Conservation (phyloP, 1,139 yeast species). For the Suhomyces bribrorum region DNA sequence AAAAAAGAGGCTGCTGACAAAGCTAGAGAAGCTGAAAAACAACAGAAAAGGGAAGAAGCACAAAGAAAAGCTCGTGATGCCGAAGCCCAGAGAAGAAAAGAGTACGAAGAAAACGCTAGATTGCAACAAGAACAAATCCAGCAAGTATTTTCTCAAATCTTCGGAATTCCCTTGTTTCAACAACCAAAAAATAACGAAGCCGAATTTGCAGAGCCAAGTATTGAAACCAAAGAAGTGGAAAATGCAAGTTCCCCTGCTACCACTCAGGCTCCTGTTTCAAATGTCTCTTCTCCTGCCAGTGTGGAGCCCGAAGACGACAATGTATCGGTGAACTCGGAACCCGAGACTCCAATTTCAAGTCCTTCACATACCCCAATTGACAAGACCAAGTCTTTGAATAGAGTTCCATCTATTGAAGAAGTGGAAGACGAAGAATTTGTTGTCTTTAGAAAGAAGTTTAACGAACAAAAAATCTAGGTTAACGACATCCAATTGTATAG, state of each 20-base stretch:
- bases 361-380: slow-evolving; percentile 14
- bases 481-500: neutral
- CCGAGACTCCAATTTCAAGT: slow-evolving; percentile 18
- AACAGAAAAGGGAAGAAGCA: slow-evolving; percentile 8
- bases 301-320: slow-evolving; percentile 19
- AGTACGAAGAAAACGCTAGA: slow-evolving; percentile 12
- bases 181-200: neutral
- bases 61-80: slow-evolving; percentile 2
- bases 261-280: neutral
- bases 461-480: slow-evolving; percentile 15
- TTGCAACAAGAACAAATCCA: slow-evolving; percentile 14
- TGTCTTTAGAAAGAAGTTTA: slow-evolving; percentile 42
- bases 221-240: neutral
- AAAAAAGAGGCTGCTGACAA: slow-evolving; percentile 7
- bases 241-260: neutral
- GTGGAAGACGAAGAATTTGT: slow-evolving; percentile 50
- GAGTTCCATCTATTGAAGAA: slow-evolving; percentile 38
- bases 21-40: slow-evolving; percentile 8
- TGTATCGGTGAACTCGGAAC: slow-evolving; percentile 27
- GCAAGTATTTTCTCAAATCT: slow-evolving; percentile 8
- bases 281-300: neutral
- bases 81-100: slow-evolving; percentile 7
- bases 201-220: neutral
- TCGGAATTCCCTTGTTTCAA: slow-evolving; percentile 6
- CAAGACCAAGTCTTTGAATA: slow-evolving; percentile 16